Evolutionary conservation across 306 rosid genomes (phyloP).

Genomic region (Prunus fruticosa): DNA sequence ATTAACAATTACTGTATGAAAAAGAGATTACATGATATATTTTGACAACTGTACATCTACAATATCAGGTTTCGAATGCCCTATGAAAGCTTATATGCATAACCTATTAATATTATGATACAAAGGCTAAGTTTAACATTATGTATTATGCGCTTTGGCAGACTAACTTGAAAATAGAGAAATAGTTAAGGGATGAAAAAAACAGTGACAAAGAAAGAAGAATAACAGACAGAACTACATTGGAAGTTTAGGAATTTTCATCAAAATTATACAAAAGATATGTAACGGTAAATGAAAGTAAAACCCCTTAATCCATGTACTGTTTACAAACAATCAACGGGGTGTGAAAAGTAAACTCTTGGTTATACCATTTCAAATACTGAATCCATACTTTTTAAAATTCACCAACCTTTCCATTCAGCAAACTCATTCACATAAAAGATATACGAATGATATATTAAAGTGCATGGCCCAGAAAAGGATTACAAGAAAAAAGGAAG

Average conservation of each 20-base stretch:
- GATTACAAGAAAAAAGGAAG: conserved; percentile 3
- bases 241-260: neutral
- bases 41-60: neutral
- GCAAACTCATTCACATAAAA: neutral
- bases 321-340: neutral
- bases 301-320: neutral
- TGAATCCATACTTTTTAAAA: neutral
- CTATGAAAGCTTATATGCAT: neutral
- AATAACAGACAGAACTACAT: conserved; percentile 12
- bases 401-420: neutral
- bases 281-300: neutral
- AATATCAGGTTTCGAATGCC: neutral
- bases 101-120: neutral
- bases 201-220: conserved; percentile 1
- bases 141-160: neutral
- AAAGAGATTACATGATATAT: too few relatives aligned
- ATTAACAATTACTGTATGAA: neutral
- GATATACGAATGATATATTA: neutral
- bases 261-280: too few relatives aligned
- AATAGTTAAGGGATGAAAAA: neutral
- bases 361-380: neutral
- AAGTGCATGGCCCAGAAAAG: neutral
- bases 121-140: neutral
- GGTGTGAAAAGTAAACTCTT: too few relatives aligned
- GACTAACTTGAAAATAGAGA: neutral